phyloP scores from a whole-genome alignment of 768 basidiomycete genomes.

The Boletus eberwhitei region DNA sequence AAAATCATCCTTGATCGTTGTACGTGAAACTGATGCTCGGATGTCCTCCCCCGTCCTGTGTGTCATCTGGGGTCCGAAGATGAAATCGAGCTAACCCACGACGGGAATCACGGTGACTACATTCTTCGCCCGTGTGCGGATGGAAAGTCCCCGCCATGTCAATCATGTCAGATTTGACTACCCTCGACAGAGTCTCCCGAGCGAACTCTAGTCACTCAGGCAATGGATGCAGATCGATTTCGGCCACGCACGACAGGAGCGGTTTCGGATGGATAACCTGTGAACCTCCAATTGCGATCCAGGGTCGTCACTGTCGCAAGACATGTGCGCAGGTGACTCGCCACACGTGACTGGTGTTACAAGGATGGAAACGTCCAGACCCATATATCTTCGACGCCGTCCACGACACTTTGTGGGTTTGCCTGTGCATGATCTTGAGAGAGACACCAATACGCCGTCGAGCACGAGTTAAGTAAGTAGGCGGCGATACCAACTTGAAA shows the following conservation, averaged over 20 bases:
- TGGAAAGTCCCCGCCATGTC: not conserved
- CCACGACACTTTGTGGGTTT: not conserved
- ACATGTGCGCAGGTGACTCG: slow-evolving; percentile 11
- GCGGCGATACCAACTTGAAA: not conserved
- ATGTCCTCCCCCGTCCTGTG: not conserved
- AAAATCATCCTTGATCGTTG: slow-evolving; percentile 8
- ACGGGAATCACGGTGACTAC: not conserved
- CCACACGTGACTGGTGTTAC: not conserved
- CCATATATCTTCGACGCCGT: not conserved
- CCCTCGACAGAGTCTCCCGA: not conserved
- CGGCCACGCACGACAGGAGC: slow-evolving; percentile 12
- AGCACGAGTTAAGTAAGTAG: not conserved
- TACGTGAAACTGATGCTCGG: not conserved
- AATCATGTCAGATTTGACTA: slow-evolving; percentile 7
- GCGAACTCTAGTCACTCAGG: not conserved
- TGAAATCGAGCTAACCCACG: slow-evolving; percentile 10
- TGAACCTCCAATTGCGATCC: slow-evolving; percentile 10
- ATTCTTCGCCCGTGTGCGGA: not conserved
- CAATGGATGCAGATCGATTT: not conserved
- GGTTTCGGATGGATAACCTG: slow-evolving; percentile 18
- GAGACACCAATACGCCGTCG: not conserved
- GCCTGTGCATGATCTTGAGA: not conserved
- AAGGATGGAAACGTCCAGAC: not conserved
- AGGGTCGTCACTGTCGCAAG: not conserved
- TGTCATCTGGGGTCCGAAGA: slow-evolving; percentile 2